A percentile compares a stretch with the other conserved stretches of the same genome.
Conservation (phyloP, 2,329 filamentous ascomycete genomes). For the Aschersonia sp. region DNA sequence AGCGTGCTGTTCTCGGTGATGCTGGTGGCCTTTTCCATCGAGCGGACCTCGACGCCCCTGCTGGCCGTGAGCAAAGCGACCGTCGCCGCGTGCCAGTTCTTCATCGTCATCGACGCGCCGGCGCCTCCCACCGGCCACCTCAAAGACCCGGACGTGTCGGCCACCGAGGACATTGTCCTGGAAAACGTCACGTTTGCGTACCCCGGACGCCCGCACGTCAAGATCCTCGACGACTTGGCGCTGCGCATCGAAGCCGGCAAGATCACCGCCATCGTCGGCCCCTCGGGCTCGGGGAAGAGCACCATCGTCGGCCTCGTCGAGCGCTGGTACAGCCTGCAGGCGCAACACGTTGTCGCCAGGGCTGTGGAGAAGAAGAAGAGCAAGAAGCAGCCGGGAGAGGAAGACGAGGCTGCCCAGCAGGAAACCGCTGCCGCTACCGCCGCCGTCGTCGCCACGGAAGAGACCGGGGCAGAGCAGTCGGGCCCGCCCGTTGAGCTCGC, state of each 20-base stretch:
- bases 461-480: conserved; percentile 19
- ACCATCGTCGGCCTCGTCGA: conserved; percentile 59
- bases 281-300: conserved; percentile 59
- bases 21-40: conserved; percentile 40
- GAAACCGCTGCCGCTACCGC: no score
- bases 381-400: conserved; percentile 21
- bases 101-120: conserved; percentile 36
- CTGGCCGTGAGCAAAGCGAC: conserved; percentile 43
- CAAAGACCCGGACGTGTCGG: conserved; percentile 20
- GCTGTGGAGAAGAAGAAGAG: conserved; percentile 31
- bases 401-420: conserved; percentile 11
- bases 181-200: conserved; percentile 58
- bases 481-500: conserved; percentile 30
- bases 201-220: conserved; percentile 48
- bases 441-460: conserved; percentile 3
- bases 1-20: conserved; percentile 42
- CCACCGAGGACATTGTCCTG: conserved; percentile 30
- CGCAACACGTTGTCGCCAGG: conserved; percentile 36
- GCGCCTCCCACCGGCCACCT: conserved; percentile 19
- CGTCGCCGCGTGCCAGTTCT: conserved; percentile 43
- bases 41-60: conserved; percentile 41
- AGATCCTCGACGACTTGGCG: conserved; percentile 44
- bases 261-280: conserved; percentile 59
- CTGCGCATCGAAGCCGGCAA: conserved; percentile 47
- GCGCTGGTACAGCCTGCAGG: conserved; percentile 52